phyloP scores from a whole-genome alignment of 1,139 yeast genomes.

The Wickerhamomyces sp. region DNA sequence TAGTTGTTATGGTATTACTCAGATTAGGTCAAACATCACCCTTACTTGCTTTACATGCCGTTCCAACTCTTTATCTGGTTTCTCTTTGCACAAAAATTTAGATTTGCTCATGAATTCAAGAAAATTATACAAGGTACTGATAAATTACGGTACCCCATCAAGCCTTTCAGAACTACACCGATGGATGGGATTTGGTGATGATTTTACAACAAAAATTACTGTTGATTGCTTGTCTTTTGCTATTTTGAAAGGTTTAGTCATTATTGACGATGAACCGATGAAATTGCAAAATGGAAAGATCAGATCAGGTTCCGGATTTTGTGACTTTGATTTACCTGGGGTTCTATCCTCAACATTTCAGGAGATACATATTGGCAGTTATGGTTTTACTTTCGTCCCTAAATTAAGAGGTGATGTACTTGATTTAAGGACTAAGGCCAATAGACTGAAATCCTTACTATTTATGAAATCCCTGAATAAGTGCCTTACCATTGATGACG shows the following conservation, averaged over 20 bases:
- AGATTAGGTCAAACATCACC: slow-evolving; percentile 1
- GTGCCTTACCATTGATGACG: slow-evolving; percentile 14
- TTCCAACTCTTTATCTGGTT: slow-evolving; percentile 18
- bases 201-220: slow-evolving; percentile 14
- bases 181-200: slow-evolving; percentile 14
- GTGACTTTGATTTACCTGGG: slow-evolving; percentile 11
- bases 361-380: background rate
- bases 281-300: slow-evolving; percentile 3
- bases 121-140: slow-evolving; percentile 24
- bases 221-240: slow-evolving; percentile 21
- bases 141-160: slow-evolving; percentile 20
- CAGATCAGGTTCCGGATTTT: slow-evolving; percentile 2
- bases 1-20: slow-evolving; percentile 27
- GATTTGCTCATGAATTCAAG: slow-evolving; percentile 26
- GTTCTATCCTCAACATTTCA: background rate
- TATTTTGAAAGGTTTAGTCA: slow-evolving; percentile 20
- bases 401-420: background rate
- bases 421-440: background rate
- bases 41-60: slow-evolving; percentile 27
- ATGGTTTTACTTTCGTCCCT: slow-evolving; percentile 6
- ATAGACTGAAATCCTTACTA: slow-evolving; percentile 4
- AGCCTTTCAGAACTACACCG: slow-evolving; percentile 15
- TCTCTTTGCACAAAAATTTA: slow-evolving; percentile 15
- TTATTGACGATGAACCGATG: slow-evolving; percentile 11
- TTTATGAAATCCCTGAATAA: slow-evolving; percentile 10